Evolutionary conservation across 1,284 basidiomycete species (phyloP).

Genomic region (Sutorius eximius): DNA sequence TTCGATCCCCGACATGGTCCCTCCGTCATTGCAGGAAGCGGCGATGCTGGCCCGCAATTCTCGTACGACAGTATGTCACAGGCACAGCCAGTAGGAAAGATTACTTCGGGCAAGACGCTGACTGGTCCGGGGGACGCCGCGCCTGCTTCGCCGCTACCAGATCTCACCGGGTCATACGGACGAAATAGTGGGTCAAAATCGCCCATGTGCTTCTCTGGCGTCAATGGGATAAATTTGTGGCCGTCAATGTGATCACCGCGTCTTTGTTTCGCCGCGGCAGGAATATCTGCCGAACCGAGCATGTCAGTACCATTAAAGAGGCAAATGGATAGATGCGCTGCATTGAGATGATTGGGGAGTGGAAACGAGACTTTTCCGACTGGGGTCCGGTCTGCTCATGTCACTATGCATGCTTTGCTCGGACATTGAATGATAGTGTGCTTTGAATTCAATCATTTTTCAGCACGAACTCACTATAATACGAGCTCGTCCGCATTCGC

Average conservation of each 20-base stretch:
- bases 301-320: background rate
- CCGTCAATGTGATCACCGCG: background rate
- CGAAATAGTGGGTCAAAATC: constrained; percentile 1
- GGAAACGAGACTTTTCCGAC: background rate
- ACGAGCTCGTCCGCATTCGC: background rate
- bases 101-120: constrained; percentile 8
- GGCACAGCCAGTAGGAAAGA: background rate
- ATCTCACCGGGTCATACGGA: constrained; percentile 8
- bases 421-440: background rate
- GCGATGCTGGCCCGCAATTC: constrained; percentile 2
- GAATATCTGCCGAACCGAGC: constrained; percentile 3
- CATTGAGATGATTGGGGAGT: background rate
- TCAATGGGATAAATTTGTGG: background rate
- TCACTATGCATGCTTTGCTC: constrained; percentile 1
- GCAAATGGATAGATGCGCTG: background rate
- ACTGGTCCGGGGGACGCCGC: constrained; percentile 3
- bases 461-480: background rate
- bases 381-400: background rate
- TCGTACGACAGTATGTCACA: constrained; percentile 18
- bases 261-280: constrained; percentile 2
- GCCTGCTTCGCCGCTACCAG: constrained; percentile 2
- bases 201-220: constrained; percentile 8
- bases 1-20: constrained; percentile 1
- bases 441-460: background rate
- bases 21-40: constrained; percentile 19